These are phyloP conservation scores for Cyclospora cayetanensis DNA, from an alignment of 169 alveolate species.

Conservation along the genomic window DNA sequence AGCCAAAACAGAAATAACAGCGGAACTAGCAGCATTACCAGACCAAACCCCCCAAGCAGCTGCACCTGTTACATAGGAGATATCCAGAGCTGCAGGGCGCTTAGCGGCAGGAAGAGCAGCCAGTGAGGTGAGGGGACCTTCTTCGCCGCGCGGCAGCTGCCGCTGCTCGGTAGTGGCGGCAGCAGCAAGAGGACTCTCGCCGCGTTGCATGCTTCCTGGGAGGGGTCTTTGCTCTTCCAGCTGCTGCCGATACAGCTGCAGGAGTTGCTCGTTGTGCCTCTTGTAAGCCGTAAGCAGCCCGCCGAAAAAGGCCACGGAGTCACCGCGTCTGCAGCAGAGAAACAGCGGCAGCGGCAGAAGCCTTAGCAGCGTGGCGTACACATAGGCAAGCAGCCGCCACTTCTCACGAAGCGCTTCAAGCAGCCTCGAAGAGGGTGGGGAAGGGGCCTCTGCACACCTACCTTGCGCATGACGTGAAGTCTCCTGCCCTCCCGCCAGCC, in stretches of 20 bases:
- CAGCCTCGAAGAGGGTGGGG: too few relatives aligned
- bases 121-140: not conserved
- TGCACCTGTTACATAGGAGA: not conserved
- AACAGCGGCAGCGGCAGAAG: constrained; percentile 42
- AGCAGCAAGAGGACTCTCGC: too few relatives aligned
- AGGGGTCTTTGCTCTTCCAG: not conserved
- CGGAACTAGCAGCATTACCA: not conserved
- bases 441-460: too few relatives aligned
- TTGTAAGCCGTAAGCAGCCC: constrained; percentile 40
- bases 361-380: not conserved
- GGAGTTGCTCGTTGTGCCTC: constrained; percentile 18
- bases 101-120: not conserved
- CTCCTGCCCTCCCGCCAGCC: not conserved
- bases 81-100: not conserved
- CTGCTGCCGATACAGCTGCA: constrained; percentile 43
- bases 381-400: too few relatives aligned
- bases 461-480: not conserved
- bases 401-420: too few relatives aligned
- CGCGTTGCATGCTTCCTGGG: too few relatives aligned
- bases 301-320: constrained; percentile 26
- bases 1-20: not conserved
- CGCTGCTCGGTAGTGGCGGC: too few relatives aligned
- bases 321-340: not conserved
- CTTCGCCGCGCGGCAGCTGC: too few relatives aligned
- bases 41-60: not conserved